Evolutionary conservation across 73 alveolate species (phyloP).

Genomic region (Paramecium caudatum): DNA sequence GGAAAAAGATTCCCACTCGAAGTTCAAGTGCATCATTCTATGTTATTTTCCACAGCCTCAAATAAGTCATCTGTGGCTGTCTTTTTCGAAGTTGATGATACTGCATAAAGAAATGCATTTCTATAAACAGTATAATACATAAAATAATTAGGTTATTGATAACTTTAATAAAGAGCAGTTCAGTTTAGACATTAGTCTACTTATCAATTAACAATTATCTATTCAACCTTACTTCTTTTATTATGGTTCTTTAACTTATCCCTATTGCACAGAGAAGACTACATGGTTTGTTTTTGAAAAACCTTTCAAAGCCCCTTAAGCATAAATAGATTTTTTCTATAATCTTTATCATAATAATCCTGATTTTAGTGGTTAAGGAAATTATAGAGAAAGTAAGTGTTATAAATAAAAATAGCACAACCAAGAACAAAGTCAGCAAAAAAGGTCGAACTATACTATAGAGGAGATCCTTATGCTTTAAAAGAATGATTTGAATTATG

Average conservation of each 20-base stretch:
- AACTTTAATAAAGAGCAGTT: not conserved
- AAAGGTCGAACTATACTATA: slow-evolving; percentile 2
- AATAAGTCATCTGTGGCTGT: slow-evolving; percentile 38
- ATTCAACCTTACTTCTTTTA: slow-evolving; percentile 42
- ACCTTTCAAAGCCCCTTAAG: not conserved
- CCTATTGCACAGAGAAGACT: slow-evolving; percentile 40
- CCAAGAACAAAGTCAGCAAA: not conserved
- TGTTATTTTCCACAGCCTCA: not conserved
- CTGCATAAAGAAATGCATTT: not conserved
- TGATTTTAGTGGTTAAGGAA: not conserved
- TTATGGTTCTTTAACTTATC: slow-evolving; percentile 40
- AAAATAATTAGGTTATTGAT: slow-evolving; percentile 3
- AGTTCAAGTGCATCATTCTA: not conserved
- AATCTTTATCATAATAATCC: slow-evolving; percentile 51
- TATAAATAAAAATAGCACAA: not conserved
- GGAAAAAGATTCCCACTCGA: not conserved
- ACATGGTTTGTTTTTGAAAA: slow-evolving; percentile 4
- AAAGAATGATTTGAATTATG: no score
- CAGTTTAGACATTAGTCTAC: not conserved
- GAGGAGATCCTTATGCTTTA: slow-evolving; percentile 14
- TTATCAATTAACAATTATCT: not conserved
- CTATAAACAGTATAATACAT: not conserved
- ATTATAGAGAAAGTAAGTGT: not conserved
- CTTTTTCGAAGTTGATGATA: not conserved
- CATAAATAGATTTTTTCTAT: slow-evolving; percentile 14